Base-by-base conservation (phyloP, 225 moss, liverwort and hornwort species). In the Pleurozium schreberi region DNA sequence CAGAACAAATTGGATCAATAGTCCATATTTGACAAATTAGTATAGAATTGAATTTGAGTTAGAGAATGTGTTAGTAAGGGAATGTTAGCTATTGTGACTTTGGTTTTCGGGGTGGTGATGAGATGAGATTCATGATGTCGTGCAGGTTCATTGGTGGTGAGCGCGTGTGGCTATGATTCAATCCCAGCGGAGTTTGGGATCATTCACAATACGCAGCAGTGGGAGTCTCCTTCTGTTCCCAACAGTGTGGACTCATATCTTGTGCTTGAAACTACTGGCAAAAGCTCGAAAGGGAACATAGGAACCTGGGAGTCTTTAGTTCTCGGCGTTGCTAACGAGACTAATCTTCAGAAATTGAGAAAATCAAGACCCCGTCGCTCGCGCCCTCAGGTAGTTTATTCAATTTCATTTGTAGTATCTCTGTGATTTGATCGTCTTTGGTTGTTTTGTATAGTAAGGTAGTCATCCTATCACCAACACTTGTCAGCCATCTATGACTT, bases 241-340 rank as follows among this genome's bases (percentile, higher is more conserved):
- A 96, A 94, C 90, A 88, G 94, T 79, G 96, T 97, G 60, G 95
- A 99, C 90, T 99, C 98, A 8, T 97, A 95, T 76, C 93, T 97
- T 79, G 90, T 96, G 77, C 86, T 95, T 52, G 89, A 86, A 25
- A 88, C 90, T 30, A 86, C 90, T 61, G 84, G 78, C 21, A 94
- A 92, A 50, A 58, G 89, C 62, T 53, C 91, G 0, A 94, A 95
- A 87, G 97, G 96, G n/a, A 99, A 99, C 64, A 92, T 90, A 85
- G 98, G 98, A 76, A 97, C 98, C 6, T 99, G 97, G 97, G 96
- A 97, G 88, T 97, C 97, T 53, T 83, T 90, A 65, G 95, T 99
- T 28, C 95, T 99, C 22, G 95, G 96, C 36, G 73, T 97, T 84
- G 94, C 95, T 11, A 90, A 95, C 84, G 90, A 93, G 85, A 45